Evolutionary conservation across 2,329 filamentous ascomycete species (phyloP).

Genomic region (Alternaria tenuissima): DNA sequence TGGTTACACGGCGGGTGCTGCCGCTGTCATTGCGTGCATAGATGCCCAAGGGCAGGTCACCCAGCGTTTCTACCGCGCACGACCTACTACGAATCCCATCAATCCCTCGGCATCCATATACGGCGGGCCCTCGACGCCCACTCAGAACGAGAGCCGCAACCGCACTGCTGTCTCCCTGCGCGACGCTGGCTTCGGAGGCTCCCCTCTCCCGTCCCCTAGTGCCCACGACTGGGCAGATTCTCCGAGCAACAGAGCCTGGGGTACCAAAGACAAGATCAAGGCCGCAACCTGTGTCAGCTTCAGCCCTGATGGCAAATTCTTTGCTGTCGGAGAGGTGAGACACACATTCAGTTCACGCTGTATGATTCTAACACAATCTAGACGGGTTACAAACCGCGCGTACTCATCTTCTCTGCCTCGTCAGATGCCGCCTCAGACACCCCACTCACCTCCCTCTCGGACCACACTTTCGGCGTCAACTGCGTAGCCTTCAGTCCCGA

Average conservation of each 20-base stretch:
- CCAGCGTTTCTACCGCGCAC: conserved; percentile 90
- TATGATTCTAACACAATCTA: conserved; percentile 48
- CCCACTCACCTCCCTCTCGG: conserved; percentile 83
- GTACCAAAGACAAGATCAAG: conserved; percentile 90
- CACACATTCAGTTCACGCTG: background rate
- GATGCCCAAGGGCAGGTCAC: conserved; percentile 69
- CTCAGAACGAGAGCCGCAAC: conserved; percentile 61
- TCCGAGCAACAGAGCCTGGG: conserved; percentile 75
- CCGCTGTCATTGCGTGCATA: conserved; percentile 87
- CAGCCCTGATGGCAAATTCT: conserved; percentile 83
- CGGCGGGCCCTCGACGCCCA: conserved; percentile 63
- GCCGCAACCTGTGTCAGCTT: conserved; percentile 90
- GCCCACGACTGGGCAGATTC: conserved; percentile 66
- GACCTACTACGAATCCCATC: conserved; percentile 73
- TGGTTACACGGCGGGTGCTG: conserved; percentile 90
- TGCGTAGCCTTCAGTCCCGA: conserved; percentile 90
- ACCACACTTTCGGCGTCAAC: conserved; percentile 89
- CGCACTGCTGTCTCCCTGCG: conserved; percentile 65
- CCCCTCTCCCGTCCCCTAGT: conserved; percentile 56
- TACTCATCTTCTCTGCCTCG: conserved; percentile 84
- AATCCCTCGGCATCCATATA: conserved; percentile 66
- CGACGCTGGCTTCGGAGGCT: conserved; percentile 56
- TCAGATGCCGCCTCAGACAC: conserved; percentile 79
- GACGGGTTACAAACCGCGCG: conserved; percentile 90
- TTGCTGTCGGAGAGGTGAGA: conserved; percentile 85